phyloP scores from a whole-genome alignment of 495 filamentous ascomycete species.

The Penicillium atrosanguineum region DNA sequence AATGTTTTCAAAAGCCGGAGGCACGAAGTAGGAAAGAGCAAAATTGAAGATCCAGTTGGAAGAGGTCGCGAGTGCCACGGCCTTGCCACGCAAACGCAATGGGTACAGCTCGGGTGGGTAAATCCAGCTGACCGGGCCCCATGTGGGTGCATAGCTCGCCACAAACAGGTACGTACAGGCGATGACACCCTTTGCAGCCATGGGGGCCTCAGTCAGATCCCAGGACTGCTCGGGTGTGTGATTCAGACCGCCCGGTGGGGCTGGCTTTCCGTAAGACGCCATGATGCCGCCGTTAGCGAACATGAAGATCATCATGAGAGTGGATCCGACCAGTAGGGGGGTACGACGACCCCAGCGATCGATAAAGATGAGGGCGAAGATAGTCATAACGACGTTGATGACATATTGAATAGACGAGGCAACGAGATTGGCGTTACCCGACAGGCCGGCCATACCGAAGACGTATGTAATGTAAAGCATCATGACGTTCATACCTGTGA shows the following conservation, averaged over 20 bases:
- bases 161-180: constrained; percentile 68
- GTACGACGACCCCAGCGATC: constrained; percentile 64
- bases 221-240: constrained; percentile 36
- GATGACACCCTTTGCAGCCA: constrained; percentile 54
- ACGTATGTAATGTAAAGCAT: constrained; percentile 68
- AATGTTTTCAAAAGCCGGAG: constrained; percentile 70
- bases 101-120: constrained; percentile 71
- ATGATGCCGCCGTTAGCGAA: constrained; percentile 70
- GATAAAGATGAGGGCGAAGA: constrained; percentile 55
- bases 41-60: constrained; percentile 82
- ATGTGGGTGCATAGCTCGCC: constrained; percentile 54
- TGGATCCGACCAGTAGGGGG: constrained; percentile 63
- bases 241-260: constrained; percentile 48
- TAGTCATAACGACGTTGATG: constrained; percentile 53
- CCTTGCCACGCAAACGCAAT: constrained; percentile 61
- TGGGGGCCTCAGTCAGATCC: constrained; percentile 30
- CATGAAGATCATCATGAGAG: constrained; percentile 66
- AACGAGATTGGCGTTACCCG: constrained; percentile 53
- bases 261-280: constrained; percentile 48
- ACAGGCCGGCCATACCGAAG: constrained; percentile 69
- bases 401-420: constrained; percentile 73
- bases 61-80: constrained; percentile 68
- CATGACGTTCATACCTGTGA: constrained; percentile 87
- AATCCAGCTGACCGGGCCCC: constrained; percentile 66
- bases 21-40: constrained; percentile 75